Base-by-base conservation (phyloP, 192 early-diverging fungal genomes). In the Coemansia aciculifera region DNA sequence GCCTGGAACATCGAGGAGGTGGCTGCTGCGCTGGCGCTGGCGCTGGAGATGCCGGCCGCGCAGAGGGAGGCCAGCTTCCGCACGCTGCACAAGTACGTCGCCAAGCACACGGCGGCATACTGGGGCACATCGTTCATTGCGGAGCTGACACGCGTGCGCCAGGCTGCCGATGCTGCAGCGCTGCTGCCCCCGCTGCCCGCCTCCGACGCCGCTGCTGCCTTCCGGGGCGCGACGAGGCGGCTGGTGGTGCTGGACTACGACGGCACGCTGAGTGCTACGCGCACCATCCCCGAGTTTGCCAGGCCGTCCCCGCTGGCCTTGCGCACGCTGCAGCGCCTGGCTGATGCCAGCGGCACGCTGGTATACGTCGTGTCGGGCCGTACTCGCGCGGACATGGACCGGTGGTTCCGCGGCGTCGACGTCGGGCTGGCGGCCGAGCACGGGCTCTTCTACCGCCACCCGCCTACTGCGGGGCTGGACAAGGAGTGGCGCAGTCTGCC, bases 1-100 rank as follows among this genome's bases (percentile, higher is more conserved):
- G 96, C 98, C 32, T 99, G 98, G 98, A 98, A 97, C 80, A 99
- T 93, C 0, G 95, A 95, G 63, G 97, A 98, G 62, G 85, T 99
- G 11, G 86, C 97, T 2, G 87, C 90, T 39, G 95, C 91, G 5
- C 90, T 98, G 71, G 77, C 92, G 73, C 91, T 92, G 43, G 98
- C 98, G 4, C 91, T 99, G 24, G 91, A 91, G 0, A 98, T 98
- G 98, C 78, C 94, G 2, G 87, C 92, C 3, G 90, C 91, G 40
- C 76, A 87, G 52, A 87, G 93, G 51, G 88, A 90, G 66, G 74
- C 79, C 48, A 97, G 94, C 83, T 93, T 97, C 73, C 87, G 92
- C 66, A 98, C 94, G 77, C 87, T 99, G 34, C 92, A 88, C 76
- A 81, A 89, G n/a, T 98, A 99, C 80, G 95, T 99, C 3, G 91